Percentiles rank a stretch among this genome's conserved stretches.
These are phyloP conservation scores for Fusarium xyrophilum DNA, from an alignment of 2,329 filamentous ascomycete species.

Conservation along the genomic window DNA sequence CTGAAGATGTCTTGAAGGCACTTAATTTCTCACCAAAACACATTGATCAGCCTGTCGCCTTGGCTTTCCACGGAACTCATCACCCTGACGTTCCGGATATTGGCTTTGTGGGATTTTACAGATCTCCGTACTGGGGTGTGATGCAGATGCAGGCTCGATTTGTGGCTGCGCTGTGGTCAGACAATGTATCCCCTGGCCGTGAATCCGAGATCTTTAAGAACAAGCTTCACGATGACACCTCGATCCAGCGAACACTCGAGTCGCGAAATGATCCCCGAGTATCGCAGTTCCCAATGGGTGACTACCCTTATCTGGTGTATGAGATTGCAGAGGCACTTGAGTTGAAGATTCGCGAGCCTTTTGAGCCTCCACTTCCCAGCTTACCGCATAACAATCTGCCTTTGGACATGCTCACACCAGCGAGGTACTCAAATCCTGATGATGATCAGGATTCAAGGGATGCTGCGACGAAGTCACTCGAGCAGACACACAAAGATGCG, in stretches of 20 bases:
- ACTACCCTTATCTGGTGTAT: slow-evolving; percentile 79
- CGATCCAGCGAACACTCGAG: slow-evolving; percentile 54
- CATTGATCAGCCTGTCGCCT: slow-evolving; percentile 65
- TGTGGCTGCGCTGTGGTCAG: slow-evolving; percentile 66
- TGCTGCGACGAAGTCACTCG: slow-evolving; percentile 54
- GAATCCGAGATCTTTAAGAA: slow-evolving; percentile 43
- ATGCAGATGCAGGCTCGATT: slow-evolving; percentile 86
- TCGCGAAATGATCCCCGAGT: slow-evolving; percentile 60
- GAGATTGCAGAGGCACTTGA: slow-evolving; percentile 68
- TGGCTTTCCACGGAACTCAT: slow-evolving; percentile 72
- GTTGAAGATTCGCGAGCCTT: slow-evolving; percentile 53
- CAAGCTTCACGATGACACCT: slow-evolving; percentile 54
- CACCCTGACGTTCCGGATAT: slow-evolving; percentile 67
- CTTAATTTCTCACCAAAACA: slow-evolving; percentile 65
- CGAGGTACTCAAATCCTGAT: slow-evolving; percentile 56
- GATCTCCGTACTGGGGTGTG: slow-evolving; percentile 84
- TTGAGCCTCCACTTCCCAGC: slow-evolving; percentile 29
- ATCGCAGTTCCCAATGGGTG: slow-evolving; percentile 83
- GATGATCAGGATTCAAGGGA: slow-evolving; percentile 47
- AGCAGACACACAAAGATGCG: slow-evolving; percentile 54
- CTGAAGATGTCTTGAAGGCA: slow-evolving; percentile 58
- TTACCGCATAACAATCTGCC: slow-evolving; percentile 52
- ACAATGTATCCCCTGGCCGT: slow-evolving; percentile 28
- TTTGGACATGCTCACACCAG: slow-evolving; percentile 63
- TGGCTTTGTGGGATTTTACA: slow-evolving; percentile 84